Evolutionary conservation across 306 rosid species (phyloP).

Genomic region (Ormosia semicastrata): DNA sequence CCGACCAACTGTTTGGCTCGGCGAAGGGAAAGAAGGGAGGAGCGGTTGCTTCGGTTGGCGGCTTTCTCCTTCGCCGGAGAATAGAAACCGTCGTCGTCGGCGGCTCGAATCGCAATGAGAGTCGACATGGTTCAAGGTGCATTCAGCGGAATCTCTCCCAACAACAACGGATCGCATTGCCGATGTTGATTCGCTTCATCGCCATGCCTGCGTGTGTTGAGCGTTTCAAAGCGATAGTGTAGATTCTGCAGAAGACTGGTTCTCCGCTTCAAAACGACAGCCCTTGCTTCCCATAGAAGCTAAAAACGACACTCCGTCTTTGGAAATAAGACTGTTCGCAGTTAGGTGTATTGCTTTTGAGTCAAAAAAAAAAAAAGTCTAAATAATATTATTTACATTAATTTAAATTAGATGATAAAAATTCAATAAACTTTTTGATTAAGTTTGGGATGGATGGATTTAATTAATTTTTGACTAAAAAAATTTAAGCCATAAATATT

Average conservation of each 20-base stretch:
- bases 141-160: background rate
- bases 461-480: no score
- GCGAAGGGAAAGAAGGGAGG: constrained; percentile 28
- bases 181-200: background rate
- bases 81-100: constrained; percentile 19
- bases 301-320: background rate
- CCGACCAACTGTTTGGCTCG: constrained; percentile 35
- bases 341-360: no score
- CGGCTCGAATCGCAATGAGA: constrained; percentile 29
- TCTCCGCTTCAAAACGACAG: background rate
- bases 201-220: background rate
- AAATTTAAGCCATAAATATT: no score
- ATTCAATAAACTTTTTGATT: no score
- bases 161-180: background rate
- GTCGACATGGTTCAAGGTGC: constrained; percentile 37
- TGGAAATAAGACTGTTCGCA: background rate
- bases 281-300: background rate
- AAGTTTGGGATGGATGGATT: no score
- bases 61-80: constrained; percentile 67
- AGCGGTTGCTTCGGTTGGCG: constrained; percentile 36
- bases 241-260: background rate
- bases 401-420: no score
- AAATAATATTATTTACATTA: no score
- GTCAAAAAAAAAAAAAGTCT: no score
- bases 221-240: background rate